Evolutionary conservation across 2,329 filamentous ascomycete species (phyloP).

Genomic region (Xylaria sp.): DNA sequence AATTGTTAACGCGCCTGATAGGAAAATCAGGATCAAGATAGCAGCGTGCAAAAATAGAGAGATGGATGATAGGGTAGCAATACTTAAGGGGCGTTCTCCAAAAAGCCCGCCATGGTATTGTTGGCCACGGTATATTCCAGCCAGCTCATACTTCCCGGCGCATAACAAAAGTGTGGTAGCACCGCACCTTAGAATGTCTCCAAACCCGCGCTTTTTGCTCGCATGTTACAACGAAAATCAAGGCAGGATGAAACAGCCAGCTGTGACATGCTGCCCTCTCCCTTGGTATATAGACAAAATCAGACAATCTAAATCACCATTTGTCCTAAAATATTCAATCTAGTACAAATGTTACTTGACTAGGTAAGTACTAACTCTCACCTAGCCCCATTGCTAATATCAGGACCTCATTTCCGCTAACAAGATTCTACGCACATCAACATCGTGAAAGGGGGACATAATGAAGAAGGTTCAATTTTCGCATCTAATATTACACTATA

Average conservation of each 20-base stretch:
- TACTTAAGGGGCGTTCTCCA: not conserved
- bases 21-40: not conserved
- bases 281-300: not conserved
- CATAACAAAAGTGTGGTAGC: not conserved
- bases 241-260: not conserved
- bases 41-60: not conserved
- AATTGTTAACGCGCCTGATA: not conserved
- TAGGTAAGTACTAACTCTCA: not conserved
- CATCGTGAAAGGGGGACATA: not conserved
- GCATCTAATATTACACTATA: conserved; percentile 27
- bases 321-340: too few relatives aligned
- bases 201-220: not conserved
- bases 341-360: not conserved
- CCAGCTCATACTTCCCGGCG: not conserved
- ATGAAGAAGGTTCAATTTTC: not conserved
- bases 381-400: not conserved
- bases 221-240: not conserved
- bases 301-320: too few relatives aligned
- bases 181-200: not conserved
- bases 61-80: not conserved
- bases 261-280: not conserved
- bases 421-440: not conserved
- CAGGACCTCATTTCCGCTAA: not conserved
- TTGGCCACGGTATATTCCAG: not conserved
- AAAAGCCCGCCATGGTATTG: not conserved